phyloP scores from a whole-genome alignment of 2,329 filamentous ascomycete genomes.

The Chrysosporium queenslandicum region DNA sequence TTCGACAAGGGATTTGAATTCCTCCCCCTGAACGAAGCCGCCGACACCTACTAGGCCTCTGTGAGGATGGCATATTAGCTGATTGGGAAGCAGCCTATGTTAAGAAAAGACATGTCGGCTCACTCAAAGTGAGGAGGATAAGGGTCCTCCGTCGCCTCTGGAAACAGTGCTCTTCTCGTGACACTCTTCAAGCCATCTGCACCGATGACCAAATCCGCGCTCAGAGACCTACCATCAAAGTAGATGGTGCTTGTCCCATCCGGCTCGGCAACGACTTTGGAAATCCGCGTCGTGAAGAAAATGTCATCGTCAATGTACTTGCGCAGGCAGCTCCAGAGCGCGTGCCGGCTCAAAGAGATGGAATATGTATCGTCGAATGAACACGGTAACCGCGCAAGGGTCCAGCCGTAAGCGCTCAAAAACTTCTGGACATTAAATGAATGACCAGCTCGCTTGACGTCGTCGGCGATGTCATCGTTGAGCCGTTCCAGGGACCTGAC shows the following conservation, averaged over 20 bases:
- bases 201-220: slow-evolving; percentile 36
- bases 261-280: slow-evolving; percentile 21
- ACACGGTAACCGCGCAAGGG: slow-evolving; percentile 23
- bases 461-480: slow-evolving; percentile 27
- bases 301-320: slow-evolving; percentile 27
- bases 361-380: slow-evolving; percentile 20
- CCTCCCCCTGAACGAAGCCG: slow-evolving; percentile 32
- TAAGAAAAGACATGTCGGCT: slow-evolving; percentile 12
- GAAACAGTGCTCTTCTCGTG: slow-evolving; percentile 31
- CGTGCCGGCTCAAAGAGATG: slow-evolving; percentile 32
- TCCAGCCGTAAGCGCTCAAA: slow-evolving; percentile 28
- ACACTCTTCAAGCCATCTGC: slow-evolving; percentile 36
- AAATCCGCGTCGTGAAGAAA: slow-evolving; percentile 29
- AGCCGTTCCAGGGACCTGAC: slow-evolving; percentile 32
- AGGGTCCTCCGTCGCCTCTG: slow-evolving; percentile 23
- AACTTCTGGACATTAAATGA: slow-evolving; percentile 26
- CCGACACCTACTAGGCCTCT: slow-evolving; percentile 40
- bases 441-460: slow-evolving; percentile 30
- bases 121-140: slow-evolving; percentile 36
- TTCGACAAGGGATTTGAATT: slow-evolving; percentile 25
- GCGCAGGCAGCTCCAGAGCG: slow-evolving; percentile 32
- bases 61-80: neutral
- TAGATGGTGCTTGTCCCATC: slow-evolving; percentile 23
- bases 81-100: neutral
- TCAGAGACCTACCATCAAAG: slow-evolving; percentile 28